Conservation (phyloP, 495 filamentous ascomycete species). For the Penicillium fimorum region DNA sequence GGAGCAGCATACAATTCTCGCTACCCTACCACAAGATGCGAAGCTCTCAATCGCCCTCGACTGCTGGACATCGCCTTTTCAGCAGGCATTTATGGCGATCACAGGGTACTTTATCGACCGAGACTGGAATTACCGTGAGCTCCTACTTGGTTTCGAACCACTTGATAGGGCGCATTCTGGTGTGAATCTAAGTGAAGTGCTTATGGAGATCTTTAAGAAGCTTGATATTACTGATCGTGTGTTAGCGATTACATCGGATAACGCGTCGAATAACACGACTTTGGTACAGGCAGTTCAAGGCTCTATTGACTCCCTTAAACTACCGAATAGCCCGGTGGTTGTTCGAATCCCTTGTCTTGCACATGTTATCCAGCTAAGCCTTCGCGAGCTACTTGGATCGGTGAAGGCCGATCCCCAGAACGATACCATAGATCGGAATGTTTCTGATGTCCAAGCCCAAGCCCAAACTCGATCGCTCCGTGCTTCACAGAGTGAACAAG, state of each 20-base stretch:
- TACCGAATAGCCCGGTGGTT: no score
- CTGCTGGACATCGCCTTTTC: conserved; percentile 15
- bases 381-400: conserved; percentile 15
- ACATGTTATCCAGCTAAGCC: conserved; percentile 24
- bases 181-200: conserved; percentile 11
- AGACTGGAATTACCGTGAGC: conserved; percentile 21
- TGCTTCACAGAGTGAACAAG: background rate
- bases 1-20: background rate
- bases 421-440: no score
- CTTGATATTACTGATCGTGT: conserved; percentile 14
- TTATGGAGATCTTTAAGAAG: conserved; percentile 15
- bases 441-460: no score
- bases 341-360: no score
- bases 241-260: conserved; percentile 22
- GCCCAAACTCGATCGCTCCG: no score
- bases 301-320: background rate
- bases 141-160: conserved; percentile 24
- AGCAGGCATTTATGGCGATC: conserved; percentile 21
- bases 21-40: background rate
- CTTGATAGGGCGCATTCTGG: conserved; percentile 12
- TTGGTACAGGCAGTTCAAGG: conserved; percentile 11
- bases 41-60: conserved; percentile 20
- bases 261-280: conserved; percentile 23
- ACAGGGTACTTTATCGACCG: background rate
- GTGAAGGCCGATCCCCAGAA: conserved; percentile 9